Evolutionary conservation across 2,329 filamentous ascomycete genomes (phyloP).

Genomic region (Pseudogymnoascus sp.): DNA sequence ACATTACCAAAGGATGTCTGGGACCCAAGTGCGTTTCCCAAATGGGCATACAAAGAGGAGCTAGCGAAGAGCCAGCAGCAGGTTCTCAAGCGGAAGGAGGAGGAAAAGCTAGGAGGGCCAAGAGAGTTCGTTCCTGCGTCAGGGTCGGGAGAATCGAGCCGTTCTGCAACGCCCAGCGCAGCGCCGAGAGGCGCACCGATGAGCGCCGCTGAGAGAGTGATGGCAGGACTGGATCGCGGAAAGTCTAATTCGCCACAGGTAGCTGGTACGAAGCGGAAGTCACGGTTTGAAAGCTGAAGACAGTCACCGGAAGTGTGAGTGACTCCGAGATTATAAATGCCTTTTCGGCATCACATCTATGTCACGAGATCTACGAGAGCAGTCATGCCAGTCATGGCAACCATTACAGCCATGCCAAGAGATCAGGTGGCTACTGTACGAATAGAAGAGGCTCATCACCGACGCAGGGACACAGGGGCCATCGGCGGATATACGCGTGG

Average conservation of each 20-base stretch:
- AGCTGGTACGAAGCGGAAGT: conserved; percentile 27
- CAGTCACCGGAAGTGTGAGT: not conserved
- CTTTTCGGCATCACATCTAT: not conserved
- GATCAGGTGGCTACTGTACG: not conserved
- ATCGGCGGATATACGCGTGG: not conserved
- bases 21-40: conserved; percentile 50
- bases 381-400: not conserved
- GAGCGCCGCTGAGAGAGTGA: conserved; percentile 29
- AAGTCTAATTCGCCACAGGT: conserved; percentile 25
- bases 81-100: conserved; percentile 35
- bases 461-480: not conserved
- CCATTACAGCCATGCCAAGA: not conserved
- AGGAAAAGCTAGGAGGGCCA: conserved; percentile 26
- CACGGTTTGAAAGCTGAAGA: conserved; percentile 28
- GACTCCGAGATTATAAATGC: not conserved
- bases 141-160: conserved; percentile 19
- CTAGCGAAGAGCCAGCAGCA: conserved; percentile 41
- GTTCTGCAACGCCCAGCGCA: conserved; percentile 20
- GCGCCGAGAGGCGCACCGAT: conserved; percentile 20
- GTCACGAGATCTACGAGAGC: not conserved
- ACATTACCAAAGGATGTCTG: conserved; percentile 50
- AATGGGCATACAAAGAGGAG: conserved; percentile 44
- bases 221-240: conserved; percentile 29
- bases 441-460: not conserved
- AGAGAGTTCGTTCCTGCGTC: conserved; percentile 29